Evolutionary conservation across 805 yeast species (phyloP).

Genomic region (Ogataea trehaloabstinens): DNA sequence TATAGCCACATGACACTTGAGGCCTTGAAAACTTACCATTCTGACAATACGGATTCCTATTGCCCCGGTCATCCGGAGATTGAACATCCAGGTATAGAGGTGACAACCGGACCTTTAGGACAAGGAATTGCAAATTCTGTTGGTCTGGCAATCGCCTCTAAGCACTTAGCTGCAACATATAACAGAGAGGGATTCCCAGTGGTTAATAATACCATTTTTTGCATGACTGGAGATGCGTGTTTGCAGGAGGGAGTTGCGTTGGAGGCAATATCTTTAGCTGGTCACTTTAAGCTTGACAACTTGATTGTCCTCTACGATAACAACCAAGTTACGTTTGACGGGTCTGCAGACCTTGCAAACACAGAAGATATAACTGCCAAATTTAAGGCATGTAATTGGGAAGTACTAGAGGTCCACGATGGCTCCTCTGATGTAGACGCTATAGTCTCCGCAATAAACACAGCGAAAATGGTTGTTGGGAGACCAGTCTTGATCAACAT

Average conservation of each 20-base stretch:
- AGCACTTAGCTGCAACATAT: conserved; percentile 85
- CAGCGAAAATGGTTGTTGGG: conserved; percentile 67
- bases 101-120: conserved; percentile 98
- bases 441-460: conserved; percentile 67
- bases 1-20: conserved; percentile 69
- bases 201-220: conserved; percentile 72
- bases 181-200: conserved; percentile 78
- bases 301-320: too few species aligned
- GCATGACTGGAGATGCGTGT: conserved; percentile 95
- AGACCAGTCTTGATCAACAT: conserved; percentile 90
- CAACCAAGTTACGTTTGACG: too few species aligned
- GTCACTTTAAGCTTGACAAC: too few species aligned
- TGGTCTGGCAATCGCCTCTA: conserved; percentile 93
- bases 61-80: conserved; percentile 98
- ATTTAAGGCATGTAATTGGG: too few species aligned
- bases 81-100: conserved; percentile 88
- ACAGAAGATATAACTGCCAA: too few species aligned
- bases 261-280: too few species aligned
- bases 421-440: too few species aligned
- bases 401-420: too few species aligned
- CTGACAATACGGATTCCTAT: conserved; percentile 80
- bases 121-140: conserved; percentile 96
- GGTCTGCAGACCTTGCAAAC: too few species aligned
- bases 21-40: conserved; percentile 73
- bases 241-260: too few species aligned